Conservation (phyloP, 2,329 filamentous ascomycete species). For the Escovopsis weberi region DNA sequence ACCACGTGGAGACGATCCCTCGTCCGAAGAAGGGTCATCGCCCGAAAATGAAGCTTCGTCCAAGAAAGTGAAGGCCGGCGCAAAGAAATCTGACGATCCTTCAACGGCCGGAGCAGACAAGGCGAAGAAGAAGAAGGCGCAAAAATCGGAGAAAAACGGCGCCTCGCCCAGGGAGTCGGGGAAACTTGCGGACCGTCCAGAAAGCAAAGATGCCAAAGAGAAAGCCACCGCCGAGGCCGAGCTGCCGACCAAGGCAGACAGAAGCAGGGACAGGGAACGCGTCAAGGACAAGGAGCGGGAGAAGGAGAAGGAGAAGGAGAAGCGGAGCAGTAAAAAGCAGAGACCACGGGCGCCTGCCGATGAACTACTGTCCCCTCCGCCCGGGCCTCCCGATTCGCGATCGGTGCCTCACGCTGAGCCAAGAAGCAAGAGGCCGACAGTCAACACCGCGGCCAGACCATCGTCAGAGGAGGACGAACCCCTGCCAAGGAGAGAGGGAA, state of each 20-base stretch:
- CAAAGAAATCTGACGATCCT: slow-evolving; percentile 14
- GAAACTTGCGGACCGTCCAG: slow-evolving; percentile 21
- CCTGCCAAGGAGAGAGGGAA: slow-evolving; percentile 26
- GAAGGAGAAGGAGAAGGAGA: slow-evolving; percentile 16
- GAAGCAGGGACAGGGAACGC: slow-evolving; percentile 15
- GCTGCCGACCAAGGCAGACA: slow-evolving; percentile 27
- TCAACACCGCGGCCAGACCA: slow-evolving; percentile 54
- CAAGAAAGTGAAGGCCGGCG: slow-evolving; percentile 25
- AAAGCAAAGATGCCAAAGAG: slow-evolving; percentile 36
- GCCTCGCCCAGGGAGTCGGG: slow-evolving; percentile 19
- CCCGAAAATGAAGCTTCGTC: slow-evolving; percentile 22
- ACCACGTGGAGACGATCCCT: slow-evolving; percentile 18
- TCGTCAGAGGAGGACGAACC: slow-evolving; percentile 49
- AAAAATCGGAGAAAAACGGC: slow-evolving; percentile 16
- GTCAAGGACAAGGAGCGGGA: slow-evolving; percentile 7
- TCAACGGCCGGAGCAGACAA: slow-evolving; percentile 12
- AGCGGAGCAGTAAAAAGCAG: slow-evolving; percentile 23
- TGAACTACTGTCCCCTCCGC: slow-evolving; percentile 21
- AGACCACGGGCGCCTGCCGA: slow-evolving; percentile 9
- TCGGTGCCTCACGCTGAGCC: slow-evolving; percentile 38
- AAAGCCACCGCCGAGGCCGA: slow-evolving; percentile 38
- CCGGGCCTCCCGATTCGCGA: slow-evolving; percentile 32
- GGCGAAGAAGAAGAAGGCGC: slow-evolving; percentile 2
- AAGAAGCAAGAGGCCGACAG: slow-evolving; percentile 62
- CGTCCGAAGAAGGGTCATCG: not conserved